These are phyloP conservation scores for Globisporangium canariense DNA, from an alignment of 352 stramenopile genomes.

Conservation along the genomic window DNA sequence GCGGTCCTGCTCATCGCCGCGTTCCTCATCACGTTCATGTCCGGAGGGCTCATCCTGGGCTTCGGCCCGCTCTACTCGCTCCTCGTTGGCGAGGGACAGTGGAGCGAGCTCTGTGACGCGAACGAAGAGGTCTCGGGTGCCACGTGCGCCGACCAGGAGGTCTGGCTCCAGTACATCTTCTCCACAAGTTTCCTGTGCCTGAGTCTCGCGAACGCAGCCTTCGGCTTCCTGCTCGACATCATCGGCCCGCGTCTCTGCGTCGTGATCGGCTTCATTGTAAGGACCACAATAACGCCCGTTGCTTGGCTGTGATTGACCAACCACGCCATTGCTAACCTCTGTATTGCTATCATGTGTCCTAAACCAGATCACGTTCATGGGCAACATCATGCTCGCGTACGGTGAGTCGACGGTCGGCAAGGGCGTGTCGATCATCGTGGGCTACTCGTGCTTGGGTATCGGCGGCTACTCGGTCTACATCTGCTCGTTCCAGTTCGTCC, in stretches of 20 bases:
- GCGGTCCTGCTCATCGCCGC: conserved; percentile 23
- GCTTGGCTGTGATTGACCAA: too few relatives aligned
- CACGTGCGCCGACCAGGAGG: conserved; percentile 42
- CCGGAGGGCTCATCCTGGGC: conserved; percentile 41
- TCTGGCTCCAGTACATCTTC: conserved; percentile 51
- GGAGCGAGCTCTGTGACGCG: conserved; percentile 35
- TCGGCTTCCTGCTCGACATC: conserved; percentile 42
- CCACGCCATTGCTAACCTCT: neutral
- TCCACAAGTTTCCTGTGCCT: conserved; percentile 46
- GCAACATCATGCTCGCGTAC: conserved; percentile 39
- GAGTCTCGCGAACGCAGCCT: conserved; percentile 43
- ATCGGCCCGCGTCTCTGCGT: conserved; percentile 35
- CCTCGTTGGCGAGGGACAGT: conserved; percentile 40
- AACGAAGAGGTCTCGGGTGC: conserved; percentile 20
- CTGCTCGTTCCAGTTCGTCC: conserved; percentile 45
- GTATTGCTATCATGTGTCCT: neutral
- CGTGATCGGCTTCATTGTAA: conserved; percentile 26
- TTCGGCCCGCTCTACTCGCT: conserved; percentile 52
- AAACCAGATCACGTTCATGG: conserved; percentile 30
- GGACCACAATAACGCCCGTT: too few relatives aligned
- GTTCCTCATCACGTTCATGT: conserved; percentile 33
- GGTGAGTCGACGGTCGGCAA: conserved; percentile 29
- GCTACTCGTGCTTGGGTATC: conserved; percentile 38
- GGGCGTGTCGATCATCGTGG: conserved; percentile 13
- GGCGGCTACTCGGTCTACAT: conserved; percentile 45